Evolutionary conservation across 2,329 filamentous ascomycete genomes (phyloP).

Genomic region (Blastomyces parvus): DNA sequence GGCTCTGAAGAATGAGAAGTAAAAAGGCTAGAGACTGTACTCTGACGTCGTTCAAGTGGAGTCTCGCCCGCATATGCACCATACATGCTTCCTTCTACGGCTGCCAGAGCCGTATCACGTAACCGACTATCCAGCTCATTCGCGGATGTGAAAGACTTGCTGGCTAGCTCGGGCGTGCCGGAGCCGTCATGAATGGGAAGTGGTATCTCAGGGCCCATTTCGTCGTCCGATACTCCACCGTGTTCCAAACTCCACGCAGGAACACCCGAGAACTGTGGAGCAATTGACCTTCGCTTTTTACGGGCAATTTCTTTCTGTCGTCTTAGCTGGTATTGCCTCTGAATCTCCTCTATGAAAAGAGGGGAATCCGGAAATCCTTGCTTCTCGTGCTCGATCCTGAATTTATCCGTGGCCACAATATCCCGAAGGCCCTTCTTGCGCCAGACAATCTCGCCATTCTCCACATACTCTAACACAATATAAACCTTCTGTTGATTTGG

Average conservation of each 20-base stretch:
- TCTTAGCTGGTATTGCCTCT: constrained; percentile 27
- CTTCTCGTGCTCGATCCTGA: constrained; percentile 62
- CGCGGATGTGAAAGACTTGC: constrained; percentile 45
- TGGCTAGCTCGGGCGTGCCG: constrained; percentile 45
- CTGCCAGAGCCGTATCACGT: constrained; percentile 34
- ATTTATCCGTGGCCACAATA: constrained; percentile 73
- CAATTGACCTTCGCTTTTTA: constrained; percentile 51
- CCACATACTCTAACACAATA: constrained; percentile 91
- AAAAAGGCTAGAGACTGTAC: constrained; percentile 60
- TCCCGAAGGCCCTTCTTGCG: constrained; percentile 76
- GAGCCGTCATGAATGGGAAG: constrained; percentile 42
- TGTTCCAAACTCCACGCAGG: constrained; percentile 80
- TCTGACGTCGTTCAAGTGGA: constrained; percentile 61
- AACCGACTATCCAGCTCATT: constrained; percentile 26
- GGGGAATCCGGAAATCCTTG: constrained; percentile 67
- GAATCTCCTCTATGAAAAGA: constrained; percentile 36
- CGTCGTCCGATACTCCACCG: constrained; percentile 52
- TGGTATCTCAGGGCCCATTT: constrained; percentile 28
- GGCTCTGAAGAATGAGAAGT: constrained; percentile 37
- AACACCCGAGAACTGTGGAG: constrained; percentile 43
- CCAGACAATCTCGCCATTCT: constrained; percentile 90
- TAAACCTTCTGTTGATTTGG: constrained; percentile 96
- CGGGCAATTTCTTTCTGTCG: constrained; percentile 46
- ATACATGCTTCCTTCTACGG: constrained; percentile 68
- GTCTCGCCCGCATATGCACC: constrained; percentile 55